phyloP scores from a whole-genome alignment of 441 rosid genomes.

The Kokia cookei region DNA sequence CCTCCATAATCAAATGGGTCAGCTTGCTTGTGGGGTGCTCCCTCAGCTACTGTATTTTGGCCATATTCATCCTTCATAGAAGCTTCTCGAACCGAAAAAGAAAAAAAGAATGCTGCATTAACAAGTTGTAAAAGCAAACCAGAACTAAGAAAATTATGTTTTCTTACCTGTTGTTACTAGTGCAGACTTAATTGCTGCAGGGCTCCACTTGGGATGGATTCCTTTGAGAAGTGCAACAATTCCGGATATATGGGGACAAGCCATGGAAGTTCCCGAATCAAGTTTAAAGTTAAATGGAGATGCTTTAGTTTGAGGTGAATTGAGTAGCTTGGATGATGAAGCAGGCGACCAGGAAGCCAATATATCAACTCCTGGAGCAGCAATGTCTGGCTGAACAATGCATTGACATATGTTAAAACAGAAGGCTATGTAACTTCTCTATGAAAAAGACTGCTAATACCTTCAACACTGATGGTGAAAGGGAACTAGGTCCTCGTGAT shows the following conservation, averaged over 20 bases:
- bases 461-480: constrained; percentile 65
- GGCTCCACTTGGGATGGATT: constrained; percentile 57
- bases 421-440: not conserved
- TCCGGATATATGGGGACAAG: constrained; percentile 75
- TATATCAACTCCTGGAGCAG: constrained; percentile 71
- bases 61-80: constrained; percentile 32
- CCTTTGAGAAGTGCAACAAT: constrained; percentile 54
- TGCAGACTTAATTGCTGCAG: constrained; percentile 73
- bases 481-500: constrained; percentile 62
- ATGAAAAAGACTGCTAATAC: constrained; percentile 19
- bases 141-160: not conserved
- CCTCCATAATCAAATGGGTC: constrained; percentile 23
- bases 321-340: constrained; percentile 27
- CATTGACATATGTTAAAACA: not conserved
- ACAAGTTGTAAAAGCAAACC: not conserved
- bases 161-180: constrained; percentile 65
- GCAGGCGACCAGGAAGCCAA: constrained; percentile 79
- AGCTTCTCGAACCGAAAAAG: constrained; percentile 20
- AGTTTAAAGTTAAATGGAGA: constrained; percentile 41
- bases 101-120: not conserved
- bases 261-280: constrained; percentile 86
- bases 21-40: constrained; percentile 50
- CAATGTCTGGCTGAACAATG: constrained; percentile 67
- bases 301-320: constrained; percentile 29
- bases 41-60: constrained; percentile 34